A percentile compares a stretch with the other conserved stretches of the same genome.
These are phyloP conservation scores for Bipolaris sorokiniana DNA, from an alignment of 2,329 filamentous ascomycete species.

Conservation along the genomic window DNA sequence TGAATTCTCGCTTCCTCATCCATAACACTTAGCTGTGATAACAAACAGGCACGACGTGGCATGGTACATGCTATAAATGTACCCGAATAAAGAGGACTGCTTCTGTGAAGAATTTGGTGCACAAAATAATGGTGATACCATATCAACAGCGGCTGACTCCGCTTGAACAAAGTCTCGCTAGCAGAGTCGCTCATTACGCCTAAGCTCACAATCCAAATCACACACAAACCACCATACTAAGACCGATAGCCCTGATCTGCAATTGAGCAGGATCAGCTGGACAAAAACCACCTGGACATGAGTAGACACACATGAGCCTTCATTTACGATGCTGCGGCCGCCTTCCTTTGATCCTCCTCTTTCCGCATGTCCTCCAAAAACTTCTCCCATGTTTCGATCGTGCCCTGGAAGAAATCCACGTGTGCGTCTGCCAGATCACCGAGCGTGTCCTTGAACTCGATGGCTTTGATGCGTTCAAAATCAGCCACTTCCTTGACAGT, in stretches of 20 bases:
- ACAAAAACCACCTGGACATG: background rate
- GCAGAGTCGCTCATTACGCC: background rate
- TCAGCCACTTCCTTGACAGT: slow-evolving; percentile 90
- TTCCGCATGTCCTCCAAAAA: slow-evolving; percentile 90
- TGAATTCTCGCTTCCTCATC: background rate
- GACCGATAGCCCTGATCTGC: background rate
- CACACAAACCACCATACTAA: background rate
- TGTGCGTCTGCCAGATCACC: slow-evolving; percentile 84
- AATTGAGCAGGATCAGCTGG: background rate
- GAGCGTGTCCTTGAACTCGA: slow-evolving; percentile 88
- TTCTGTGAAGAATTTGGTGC: background rate
- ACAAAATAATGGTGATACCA: slow-evolving; percentile 1
- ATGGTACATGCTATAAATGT: background rate
- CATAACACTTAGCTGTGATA: background rate
- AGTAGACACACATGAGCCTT: background rate
- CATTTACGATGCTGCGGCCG: slow-evolving; percentile 28
- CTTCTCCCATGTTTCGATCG: slow-evolving; percentile 83
- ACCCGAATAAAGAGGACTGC: background rate
- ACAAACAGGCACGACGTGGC: background rate
- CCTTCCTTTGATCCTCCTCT: slow-evolving; percentile 55
- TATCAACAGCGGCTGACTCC: background rate
- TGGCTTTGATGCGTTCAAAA: slow-evolving; percentile 94
- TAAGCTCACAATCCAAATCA: background rate
- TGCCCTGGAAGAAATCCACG: slow-evolving; percentile 81
- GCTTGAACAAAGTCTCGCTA: background rate